These are phyloP conservation scores for Pseudozyma tsukubaensis DNA, from an alignment of 1,284 basidiomycete species.

Conservation along the genomic window DNA sequence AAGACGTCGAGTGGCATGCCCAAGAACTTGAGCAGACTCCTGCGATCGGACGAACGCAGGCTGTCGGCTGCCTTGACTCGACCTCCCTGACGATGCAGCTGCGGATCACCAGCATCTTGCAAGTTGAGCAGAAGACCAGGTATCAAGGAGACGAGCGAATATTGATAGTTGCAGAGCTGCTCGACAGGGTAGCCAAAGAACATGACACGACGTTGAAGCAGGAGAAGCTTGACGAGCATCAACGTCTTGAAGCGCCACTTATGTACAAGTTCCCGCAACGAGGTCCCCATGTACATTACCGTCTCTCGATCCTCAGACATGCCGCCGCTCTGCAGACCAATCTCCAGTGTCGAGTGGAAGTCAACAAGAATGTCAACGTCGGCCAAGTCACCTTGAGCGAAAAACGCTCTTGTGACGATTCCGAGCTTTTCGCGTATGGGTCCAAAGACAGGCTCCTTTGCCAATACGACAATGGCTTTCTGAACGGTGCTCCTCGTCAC, in stretches of 20 bases:
- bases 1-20: conserved; percentile 84
- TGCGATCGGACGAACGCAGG: conserved; percentile 87
- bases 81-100: conserved; percentile 73
- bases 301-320: conserved; percentile 51
- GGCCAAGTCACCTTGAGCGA: conserved; percentile 65
- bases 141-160: conserved; percentile 77
- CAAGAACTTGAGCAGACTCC: conserved; percentile 89
- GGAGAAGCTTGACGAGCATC: conserved; percentile 91
- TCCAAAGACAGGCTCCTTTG: conserved; percentile 71
- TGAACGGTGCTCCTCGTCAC: conserved; percentile 96
- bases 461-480: conserved; percentile 95
- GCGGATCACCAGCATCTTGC: conserved; percentile 91
- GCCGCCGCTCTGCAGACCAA: conserved; percentile 54
- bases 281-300: conserved; percentile 87
- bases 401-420: conserved; percentile 79
- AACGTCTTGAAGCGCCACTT: conserved; percentile 92
- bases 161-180: conserved; percentile 94
- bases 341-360: conserved; percentile 67
- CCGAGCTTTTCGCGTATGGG: conserved; percentile 84
- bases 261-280: conserved; percentile 89
- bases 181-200: conserved; percentile 98
- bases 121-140: conserved; percentile 82
- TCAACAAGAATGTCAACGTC: conserved; percentile 66
- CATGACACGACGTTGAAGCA: conserved; percentile 85
- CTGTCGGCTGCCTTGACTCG: conserved; percentile 71